phyloP scores from a whole-genome alignment of 1,139 yeast genomes.

The Saccharomyces uvarum region DNA sequence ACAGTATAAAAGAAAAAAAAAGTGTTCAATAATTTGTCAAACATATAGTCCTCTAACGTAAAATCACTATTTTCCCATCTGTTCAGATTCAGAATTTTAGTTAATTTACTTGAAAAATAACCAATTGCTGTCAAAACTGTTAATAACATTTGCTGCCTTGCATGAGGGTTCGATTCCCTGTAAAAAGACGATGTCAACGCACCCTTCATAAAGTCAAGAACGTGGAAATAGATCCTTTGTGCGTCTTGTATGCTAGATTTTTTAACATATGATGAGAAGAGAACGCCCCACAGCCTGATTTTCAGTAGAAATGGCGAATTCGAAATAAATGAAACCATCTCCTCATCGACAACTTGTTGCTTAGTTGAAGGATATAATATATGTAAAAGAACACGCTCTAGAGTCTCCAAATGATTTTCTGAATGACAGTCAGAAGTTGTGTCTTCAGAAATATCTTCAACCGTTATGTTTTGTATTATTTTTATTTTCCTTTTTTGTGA shows the following conservation, averaged over 20 bases:
- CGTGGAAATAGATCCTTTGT: slow-evolving; percentile 49
- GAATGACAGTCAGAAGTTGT: slow-evolving; percentile 19
- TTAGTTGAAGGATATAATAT: slow-evolving; percentile 8
- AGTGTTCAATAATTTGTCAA: slow-evolving; percentile 32
- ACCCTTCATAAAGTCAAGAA: slow-evolving; percentile 38
- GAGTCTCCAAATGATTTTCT: slow-evolving; percentile 43
- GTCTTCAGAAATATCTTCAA: slow-evolving; percentile 21
- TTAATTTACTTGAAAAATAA: slow-evolving; percentile 16
- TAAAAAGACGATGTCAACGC: slow-evolving; percentile 33
- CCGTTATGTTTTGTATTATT: slow-evolving; percentile 33
- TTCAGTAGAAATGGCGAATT: slow-evolving; percentile 60
- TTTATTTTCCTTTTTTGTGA: slow-evolving; percentile 45
- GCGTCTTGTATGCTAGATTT: slow-evolving; percentile 37
- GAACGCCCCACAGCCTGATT: slow-evolving; percentile 67
- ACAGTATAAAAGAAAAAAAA: slow-evolving; percentile 39
- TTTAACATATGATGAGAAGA: slow-evolving; percentile 53
- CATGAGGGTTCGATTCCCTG: slow-evolving; percentile 13
- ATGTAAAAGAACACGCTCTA: slow-evolving; percentile 46
- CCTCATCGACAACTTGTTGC: slow-evolving; percentile 32
- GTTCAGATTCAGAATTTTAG: slow-evolving; percentile 8
- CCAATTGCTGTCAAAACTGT: slow-evolving; percentile 43
- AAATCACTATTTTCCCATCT: slow-evolving; percentile 8
- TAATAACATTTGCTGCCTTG: slow-evolving; percentile 32
- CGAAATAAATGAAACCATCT: slow-evolving; percentile 53
- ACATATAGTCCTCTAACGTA: slow-evolving; percentile 8